Evolutionary conservation across 345 rosid species (phyloP).

Genomic region (Eucalyptus marginata): DNA sequence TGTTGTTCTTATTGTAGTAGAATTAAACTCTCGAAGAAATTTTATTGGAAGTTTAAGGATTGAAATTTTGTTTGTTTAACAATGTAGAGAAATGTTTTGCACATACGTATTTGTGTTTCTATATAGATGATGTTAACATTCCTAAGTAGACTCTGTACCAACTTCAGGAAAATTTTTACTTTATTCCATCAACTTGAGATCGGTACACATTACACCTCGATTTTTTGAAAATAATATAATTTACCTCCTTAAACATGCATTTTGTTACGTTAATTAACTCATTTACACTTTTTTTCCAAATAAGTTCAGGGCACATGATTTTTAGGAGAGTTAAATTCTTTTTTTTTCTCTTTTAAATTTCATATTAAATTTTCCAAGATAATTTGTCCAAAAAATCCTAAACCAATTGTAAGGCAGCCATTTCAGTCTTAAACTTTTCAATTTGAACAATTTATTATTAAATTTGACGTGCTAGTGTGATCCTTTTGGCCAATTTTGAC

Average conservation of each 20-base stretch:
- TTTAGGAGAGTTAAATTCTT: background rate
- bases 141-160: background rate
- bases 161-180: background rate
- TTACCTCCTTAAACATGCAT: background rate
- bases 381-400: no score
- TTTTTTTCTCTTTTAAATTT: background rate
- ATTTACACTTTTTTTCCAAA: background rate
- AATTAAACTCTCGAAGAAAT: background rate
- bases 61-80: no score
- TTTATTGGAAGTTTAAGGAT: background rate
- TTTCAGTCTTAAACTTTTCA: no score
- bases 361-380: background rate
- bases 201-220: background rate
- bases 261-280: background rate
- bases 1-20: background rate
- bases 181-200: background rate
- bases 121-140: background rate
- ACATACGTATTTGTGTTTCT: background rate
- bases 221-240: no score
- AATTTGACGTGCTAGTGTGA: background rate
- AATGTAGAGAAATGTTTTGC: background rate
- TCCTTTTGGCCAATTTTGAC: no score
- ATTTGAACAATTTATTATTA: no score
- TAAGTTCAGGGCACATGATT: background rate
- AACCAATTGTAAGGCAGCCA: no score